Base-by-base conservation (phyloP, 2,329 filamentous ascomycete genomes). In the Cercospora janseana region DNA sequence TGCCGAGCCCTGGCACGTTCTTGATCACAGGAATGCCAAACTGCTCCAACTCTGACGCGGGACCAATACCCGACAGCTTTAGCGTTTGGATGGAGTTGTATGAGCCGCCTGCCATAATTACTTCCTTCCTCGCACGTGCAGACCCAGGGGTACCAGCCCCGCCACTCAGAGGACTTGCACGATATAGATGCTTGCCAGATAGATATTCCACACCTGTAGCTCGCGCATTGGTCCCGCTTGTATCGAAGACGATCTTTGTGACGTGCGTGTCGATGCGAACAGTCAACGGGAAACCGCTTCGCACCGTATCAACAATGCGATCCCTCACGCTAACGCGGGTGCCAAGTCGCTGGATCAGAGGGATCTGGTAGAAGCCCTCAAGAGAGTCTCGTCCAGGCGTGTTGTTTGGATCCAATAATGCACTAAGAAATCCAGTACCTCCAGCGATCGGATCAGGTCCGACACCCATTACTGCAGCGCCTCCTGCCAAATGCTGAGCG, bases 31-130 rank as follows among this genome's bases (percentile, higher is more conserved):
- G 60, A 55, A 86, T 84, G 15, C 70, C 66, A 60, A 79, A 75
- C 47, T 72, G 70, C n/a, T 70, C 51, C 3, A 86, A 73, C 55
- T 81, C 75, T 0, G 69, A 61, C 7, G 66, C 60, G 0, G 80
- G 80, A 0, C 83, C 82, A 26, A 86, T 73, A 15, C 83, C 83
- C 40, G 74, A 79, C 2, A 85, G 75, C 65, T 85, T 79, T 12
- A 86, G 76, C 3, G 86, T 67, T 64, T 86, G 82, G 3, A 82
- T 80, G 1, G 78, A 77, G 67, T 85, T 81, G 66, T 79, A 85
- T 1, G 79, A 75, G 20, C 82, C 82, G 7, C 63, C 72, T 4
- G 51, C 40, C 44, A 57, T 50, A 51, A 76, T 71, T 26, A 76
- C 69, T 57, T 76, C 74, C 27, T 66, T 66, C 4, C 63, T 67